phyloP scores from a whole-genome alignment of 2,329 filamentous ascomycete genomes.

The Beauveria asiatica region DNA sequence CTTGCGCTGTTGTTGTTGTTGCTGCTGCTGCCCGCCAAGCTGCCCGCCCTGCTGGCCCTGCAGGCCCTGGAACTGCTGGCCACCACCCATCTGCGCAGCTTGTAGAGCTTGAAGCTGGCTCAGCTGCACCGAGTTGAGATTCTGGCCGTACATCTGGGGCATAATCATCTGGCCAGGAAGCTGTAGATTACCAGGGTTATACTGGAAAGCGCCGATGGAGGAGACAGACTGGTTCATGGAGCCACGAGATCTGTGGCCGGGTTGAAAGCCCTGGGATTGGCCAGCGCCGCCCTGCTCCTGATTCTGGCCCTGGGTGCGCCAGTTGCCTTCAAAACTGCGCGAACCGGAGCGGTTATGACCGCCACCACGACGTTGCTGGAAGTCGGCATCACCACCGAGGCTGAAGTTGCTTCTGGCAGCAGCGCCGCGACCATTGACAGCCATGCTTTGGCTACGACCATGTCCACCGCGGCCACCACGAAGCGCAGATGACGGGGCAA shows the following conservation, averaged over 20 bases:
- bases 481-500: constrained; percentile 30
- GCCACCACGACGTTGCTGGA: constrained; percentile 68
- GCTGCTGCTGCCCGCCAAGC: constrained; percentile 56
- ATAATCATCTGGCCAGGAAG: constrained; percentile 80
- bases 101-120: constrained; percentile 89
- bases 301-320: constrained; percentile 69
- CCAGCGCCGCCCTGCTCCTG: constrained; percentile 47
- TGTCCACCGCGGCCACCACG: constrained; percentile 53
- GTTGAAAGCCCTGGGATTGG: constrained; percentile 72
- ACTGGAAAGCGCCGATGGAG: constrained; percentile 80
- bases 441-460: constrained; percentile 86
- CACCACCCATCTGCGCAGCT: constrained; percentile 72
- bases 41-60: constrained; percentile 63
- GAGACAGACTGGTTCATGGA: constrained; percentile 84
- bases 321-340: constrained; percentile 95
- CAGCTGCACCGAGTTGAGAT: constrained; percentile 79
- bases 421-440: constrained; percentile 60
- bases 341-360: constrained; percentile 78
- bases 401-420: constrained; percentile 48
- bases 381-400: constrained; percentile 47
- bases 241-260: constrained; percentile 76
- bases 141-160: constrained; percentile 79
- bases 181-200: constrained; percentile 71
- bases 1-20: constrained; percentile 89
- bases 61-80: constrained; percentile 62